Base-by-base conservation (phyloP, 1,139 yeast genomes). In the Saccharomyces hybrid region DNA sequence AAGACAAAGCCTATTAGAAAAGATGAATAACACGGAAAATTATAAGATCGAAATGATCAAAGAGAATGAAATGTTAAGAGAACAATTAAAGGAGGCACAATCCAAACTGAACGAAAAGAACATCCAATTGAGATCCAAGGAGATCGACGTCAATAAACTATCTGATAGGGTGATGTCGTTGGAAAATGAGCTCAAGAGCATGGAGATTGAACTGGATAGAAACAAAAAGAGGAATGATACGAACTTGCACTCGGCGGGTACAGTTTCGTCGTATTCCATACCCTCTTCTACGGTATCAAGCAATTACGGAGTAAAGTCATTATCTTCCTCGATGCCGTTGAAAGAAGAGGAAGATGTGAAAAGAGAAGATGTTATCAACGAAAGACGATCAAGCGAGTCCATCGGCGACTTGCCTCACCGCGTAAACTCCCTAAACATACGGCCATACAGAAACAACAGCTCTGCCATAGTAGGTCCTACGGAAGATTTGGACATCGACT, bases 51-150 rank as follows among this genome's bases (percentile, higher is more conserved):
- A 77, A 50, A 71, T 77, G 9, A 72, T 73, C 54, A 70, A 73
- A 4, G 85, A 82, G 73, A 64, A 70, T 72, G 16, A 68, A 71
- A 12, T 66, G 77, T 47, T 71, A 73, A 66, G 77, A 75, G 59
- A 84, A 80, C 63, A 71, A 77, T 48, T 73, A 71, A 49, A 52
- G 58, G 21, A 38, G 3, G 44, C 44, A 5, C 44, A 38, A 19
- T 38, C 44, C 19, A 38, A 38, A 47, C 57, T 62, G 16, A 60
- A 58, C 29, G 65, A 62, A 42, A 60, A 62, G 49, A 61, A 62
- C 42, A 47, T 61, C 28, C 60, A 57, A 49, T 48, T 64, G 48
- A 59, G 65, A 42, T 59, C 64, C 9, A 63, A 60, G 50, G 63
- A 61, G 27, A 48, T 59, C 38, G 65, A 64, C 50, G 53, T 64